Percentiles rank a stretch among this genome's conserved stretches.
Conservation (phyloP, 2,329 filamentous ascomycete species). For the Chrysosporium queenslandicum region DNA sequence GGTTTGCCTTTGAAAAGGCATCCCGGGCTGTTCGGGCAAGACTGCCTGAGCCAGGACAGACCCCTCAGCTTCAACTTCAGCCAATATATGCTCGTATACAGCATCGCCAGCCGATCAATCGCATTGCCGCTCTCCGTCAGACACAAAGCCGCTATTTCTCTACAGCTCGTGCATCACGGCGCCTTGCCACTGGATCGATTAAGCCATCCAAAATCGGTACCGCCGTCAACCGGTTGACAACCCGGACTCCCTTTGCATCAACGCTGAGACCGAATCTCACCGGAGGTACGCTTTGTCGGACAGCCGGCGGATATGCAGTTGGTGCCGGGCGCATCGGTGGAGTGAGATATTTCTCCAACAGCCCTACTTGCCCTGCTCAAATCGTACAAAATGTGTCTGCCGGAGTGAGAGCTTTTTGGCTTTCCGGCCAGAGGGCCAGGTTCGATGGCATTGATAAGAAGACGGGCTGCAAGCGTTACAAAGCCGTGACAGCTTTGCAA, state of each 20-base stretch:
- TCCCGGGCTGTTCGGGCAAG: conserved; percentile 35
- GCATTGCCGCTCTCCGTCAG: conserved; percentile 53
- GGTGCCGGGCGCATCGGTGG: conserved; percentile 61
- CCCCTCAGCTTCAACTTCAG: conserved; percentile 43
- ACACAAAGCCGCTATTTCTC: conserved; percentile 55
- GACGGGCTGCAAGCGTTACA: conserved; percentile 68
- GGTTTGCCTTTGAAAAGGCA: conserved; percentile 42
- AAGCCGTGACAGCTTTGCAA: conserved; percentile 62
- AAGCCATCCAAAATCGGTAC: conserved; percentile 48
- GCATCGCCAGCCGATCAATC: conserved; percentile 51
- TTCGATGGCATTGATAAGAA: conserved; percentile 64
- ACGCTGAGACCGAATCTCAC: conserved; percentile 86
- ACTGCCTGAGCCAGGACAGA: conserved; percentile 33
- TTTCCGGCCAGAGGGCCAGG: conserved; percentile 79
- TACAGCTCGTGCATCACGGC: conserved; percentile 40
- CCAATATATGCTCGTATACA: conserved; percentile 50
- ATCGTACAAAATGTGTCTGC: conserved; percentile 93
- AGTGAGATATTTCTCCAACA: conserved; percentile 80
- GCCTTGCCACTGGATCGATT: conserved; percentile 44
- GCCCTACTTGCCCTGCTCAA: conserved; percentile 73
- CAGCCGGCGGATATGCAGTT: conserved; percentile 76
- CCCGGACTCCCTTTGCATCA: conserved; percentile 74
- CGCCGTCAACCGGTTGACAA: conserved; percentile 54
- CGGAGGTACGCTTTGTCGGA: conserved; percentile 71
- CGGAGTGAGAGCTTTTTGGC: conserved; percentile 80